phyloP scores from a whole-genome alignment of 345 rosid genomes.

The Sisymbrium irio region DNA sequence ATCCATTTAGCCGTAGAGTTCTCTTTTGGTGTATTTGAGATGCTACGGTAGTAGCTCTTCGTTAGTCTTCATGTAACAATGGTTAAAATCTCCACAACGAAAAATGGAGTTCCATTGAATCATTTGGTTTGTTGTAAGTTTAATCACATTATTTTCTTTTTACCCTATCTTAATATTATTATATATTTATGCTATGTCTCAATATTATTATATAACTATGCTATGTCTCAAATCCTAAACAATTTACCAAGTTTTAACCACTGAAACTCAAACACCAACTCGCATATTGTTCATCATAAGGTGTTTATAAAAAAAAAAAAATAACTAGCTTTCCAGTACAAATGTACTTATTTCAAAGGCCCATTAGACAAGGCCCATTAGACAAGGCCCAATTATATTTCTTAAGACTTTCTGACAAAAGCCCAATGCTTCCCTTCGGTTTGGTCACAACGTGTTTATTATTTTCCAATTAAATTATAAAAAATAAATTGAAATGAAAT shows the following conservation, averaged over 20 bases:
- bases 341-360: neutral
- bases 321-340: neutral
- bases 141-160: slow-evolving; percentile 9
- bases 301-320: neutral
- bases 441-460: neutral
- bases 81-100: slow-evolving; percentile 16
- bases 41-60: slow-evolving; percentile 1
- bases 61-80: slow-evolving; percentile 15
- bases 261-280: no score
- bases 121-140: slow-evolving; percentile 27
- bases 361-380: neutral
- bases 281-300: no score
- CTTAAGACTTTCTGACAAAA: neutral
- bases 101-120: slow-evolving; percentile 7
- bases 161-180: neutral
- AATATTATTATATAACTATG: neutral
- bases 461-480: neutral
- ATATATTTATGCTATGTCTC: neutral
- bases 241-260: no score
- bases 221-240: neutral
- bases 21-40: slow-evolving; percentile 20
- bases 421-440: neutral
- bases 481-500: neutral
- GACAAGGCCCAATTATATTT: neutral
- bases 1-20: slow-evolving; percentile 14